phyloP scores from a whole-genome alignment of 352 stramenopile genomes.

The Hyaloperonospora arabidopsidis region DNA sequence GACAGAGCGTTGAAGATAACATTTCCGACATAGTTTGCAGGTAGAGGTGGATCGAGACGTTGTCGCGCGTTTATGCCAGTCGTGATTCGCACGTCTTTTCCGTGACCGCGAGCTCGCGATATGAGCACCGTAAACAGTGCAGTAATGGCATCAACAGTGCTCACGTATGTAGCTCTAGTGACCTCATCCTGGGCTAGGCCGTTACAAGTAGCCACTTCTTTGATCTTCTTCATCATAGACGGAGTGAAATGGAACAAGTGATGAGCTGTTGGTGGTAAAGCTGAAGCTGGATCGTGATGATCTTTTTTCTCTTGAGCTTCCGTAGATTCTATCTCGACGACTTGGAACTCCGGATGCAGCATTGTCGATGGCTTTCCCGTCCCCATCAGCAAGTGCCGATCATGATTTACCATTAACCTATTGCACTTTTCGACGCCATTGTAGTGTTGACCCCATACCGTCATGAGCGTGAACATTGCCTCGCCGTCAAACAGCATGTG shows the following conservation, averaged over 20 bases:
- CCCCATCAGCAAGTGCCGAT: constrained; percentile 29
- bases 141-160: constrained; percentile 43
- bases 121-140: constrained; percentile 38
- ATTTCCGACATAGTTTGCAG: constrained; percentile 41
- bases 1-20: constrained; percentile 50
- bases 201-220: constrained; percentile 16
- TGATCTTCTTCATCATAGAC: constrained; percentile 38
- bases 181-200: background rate
- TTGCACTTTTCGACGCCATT: constrained; percentile 22
- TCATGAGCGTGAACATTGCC: constrained; percentile 53
- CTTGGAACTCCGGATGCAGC: constrained; percentile 41
- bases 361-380: constrained; percentile 17
- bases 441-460: constrained; percentile 51
- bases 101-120: constrained; percentile 36
- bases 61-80: constrained; percentile 44
- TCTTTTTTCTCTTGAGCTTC: background rate
- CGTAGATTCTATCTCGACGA: constrained; percentile 3
- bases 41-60: constrained; percentile 36
- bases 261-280: constrained; percentile 26
- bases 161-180: constrained; percentile 27
- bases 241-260: constrained; percentile 41
- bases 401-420: constrained; percentile 29
- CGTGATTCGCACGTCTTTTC: constrained; percentile 36
- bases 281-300: background rate
- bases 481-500: constrained; percentile 48